These are phyloP conservation scores for Cryptococcus sp. DNA, from an alignment of 1,284 basidiomycete species.

Conservation along the genomic window DNA sequence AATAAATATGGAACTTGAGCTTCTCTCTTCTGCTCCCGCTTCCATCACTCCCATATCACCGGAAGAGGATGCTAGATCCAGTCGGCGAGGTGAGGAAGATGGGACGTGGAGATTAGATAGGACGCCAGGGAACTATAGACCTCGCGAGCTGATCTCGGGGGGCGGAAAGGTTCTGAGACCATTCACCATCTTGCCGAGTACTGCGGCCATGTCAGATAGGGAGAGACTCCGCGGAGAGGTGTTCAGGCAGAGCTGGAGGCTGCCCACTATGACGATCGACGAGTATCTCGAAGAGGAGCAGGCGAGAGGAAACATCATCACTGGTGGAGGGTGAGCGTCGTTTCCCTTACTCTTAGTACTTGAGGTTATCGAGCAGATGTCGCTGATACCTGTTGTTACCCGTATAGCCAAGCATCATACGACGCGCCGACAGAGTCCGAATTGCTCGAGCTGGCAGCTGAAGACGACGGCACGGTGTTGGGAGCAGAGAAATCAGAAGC, in stretches of 20 bases:
- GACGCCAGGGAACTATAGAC: conserved; percentile 45
- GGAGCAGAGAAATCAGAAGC: conserved; percentile 73
- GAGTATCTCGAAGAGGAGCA: conserved; percentile 89
- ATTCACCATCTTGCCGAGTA: conserved; percentile 85
- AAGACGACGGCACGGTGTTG: conserved; percentile 75
- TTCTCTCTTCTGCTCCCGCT: conserved; percentile 62
- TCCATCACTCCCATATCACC: conserved; percentile 21
- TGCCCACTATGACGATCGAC: conserved; percentile 96
- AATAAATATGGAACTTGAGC: conserved; percentile 70
- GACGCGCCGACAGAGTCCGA: conserved; percentile 71
- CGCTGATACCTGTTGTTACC: not conserved
- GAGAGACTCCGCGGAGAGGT: conserved; percentile 74
- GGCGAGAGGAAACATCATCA: conserved; percentile 80
- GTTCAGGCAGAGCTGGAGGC: conserved; percentile 78
- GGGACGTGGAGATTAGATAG: conserved; percentile 76
- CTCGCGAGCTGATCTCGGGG: conserved; percentile 66
- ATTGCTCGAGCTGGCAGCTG: conserved; percentile 72
- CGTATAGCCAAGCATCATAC: conserved; percentile 67
- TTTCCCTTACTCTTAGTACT: not conserved
- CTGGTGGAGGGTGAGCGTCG: conserved; percentile 75
- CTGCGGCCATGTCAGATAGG: conserved; percentile 60
- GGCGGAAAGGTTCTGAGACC: conserved; percentile 78
- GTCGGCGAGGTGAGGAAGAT: conserved; percentile 51
- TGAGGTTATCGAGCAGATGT: not conserved
- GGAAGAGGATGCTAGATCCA: conserved; percentile 41